These are phyloP conservation scores for Alternaria rosae DNA, from an alignment of 2,329 filamentous ascomycete species.

Conservation along the genomic window DNA sequence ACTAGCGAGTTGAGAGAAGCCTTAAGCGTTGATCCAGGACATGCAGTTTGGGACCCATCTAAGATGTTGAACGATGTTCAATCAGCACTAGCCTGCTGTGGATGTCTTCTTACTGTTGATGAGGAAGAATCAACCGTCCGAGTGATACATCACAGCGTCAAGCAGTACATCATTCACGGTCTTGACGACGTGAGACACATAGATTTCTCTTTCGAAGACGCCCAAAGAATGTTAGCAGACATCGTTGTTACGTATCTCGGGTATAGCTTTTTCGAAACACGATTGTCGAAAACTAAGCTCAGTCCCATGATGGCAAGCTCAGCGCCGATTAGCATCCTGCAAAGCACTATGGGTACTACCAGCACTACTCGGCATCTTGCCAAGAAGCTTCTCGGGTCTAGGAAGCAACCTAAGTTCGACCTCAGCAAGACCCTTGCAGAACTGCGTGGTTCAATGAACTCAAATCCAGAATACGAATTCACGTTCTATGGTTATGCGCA, in stretches of 20 bases:
- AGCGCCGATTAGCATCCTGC: slow-evolving; percentile 15
- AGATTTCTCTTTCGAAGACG: slow-evolving; percentile 2
- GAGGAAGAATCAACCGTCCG: slow-evolving; percentile 34
- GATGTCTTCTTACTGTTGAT: slow-evolving; percentile 32
- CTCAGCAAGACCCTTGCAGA: slow-evolving; percentile 19
- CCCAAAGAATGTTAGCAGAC: slow-evolving; percentile 22
- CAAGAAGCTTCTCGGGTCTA: slow-evolving; percentile 16
- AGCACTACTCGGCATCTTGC: slow-evolving; percentile 11
- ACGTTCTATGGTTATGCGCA: slow-evolving; percentile 24
- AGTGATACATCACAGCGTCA: slow-evolving; percentile 29
- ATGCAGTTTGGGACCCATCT: slow-evolving; percentile 25
- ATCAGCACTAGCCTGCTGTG: slow-evolving; percentile 28
- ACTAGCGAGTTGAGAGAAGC: slow-evolving; percentile 51
- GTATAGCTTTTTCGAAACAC: slow-evolving; percentile 29
- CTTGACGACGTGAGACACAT: not conserved
- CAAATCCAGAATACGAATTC: slow-evolving; percentile 3
- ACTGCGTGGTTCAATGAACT: not conserved
- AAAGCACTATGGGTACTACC: slow-evolving; percentile 11
- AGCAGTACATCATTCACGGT: slow-evolving; percentile 23
- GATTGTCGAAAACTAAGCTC: slow-evolving; percentile 14
- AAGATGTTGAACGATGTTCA: slow-evolving; percentile 25
- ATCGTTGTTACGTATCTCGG: slow-evolving; percentile 31
- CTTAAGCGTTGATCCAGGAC: slow-evolving; percentile 47
- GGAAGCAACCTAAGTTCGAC: slow-evolving; percentile 15
- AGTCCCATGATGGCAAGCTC: slow-evolving; percentile 8